phyloP scores from a whole-genome alignment of 768 basidiomycete species.

The Pilatotrama ljubarskyi region DNA sequence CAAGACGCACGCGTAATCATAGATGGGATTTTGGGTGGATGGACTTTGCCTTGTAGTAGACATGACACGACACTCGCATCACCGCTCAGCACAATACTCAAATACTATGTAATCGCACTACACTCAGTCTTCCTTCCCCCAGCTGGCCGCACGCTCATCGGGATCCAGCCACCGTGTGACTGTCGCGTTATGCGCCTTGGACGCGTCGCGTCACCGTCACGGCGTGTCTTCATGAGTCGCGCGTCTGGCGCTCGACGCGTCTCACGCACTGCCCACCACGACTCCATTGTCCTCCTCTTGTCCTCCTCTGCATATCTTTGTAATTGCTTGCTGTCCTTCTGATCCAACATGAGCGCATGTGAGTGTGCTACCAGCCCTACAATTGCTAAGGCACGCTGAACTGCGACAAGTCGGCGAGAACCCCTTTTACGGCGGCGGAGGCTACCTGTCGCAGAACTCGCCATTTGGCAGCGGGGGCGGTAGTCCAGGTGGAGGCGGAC shows the following conservation, averaged over 20 bases:
- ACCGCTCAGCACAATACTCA: slow-evolving; percentile 20
- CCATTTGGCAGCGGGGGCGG: slow-evolving; percentile 55
- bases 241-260: slow-evolving; percentile 14
- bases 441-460: slow-evolving; percentile 60
- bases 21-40: slow-evolving; percentile 1
- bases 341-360: slow-evolving; percentile 46
- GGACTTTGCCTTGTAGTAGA: slow-evolving; percentile 10
- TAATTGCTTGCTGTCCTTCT: too few relatives aligned
- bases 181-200: neutral
- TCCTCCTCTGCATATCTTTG: too few relatives aligned
- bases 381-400: too few relatives aligned
- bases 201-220: slow-evolving; percentile 18
- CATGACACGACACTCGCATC: slow-evolving; percentile 16
- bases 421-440: slow-evolving; percentile 41
- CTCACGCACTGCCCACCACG: neutral
- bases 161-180: neutral
- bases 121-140: neutral
- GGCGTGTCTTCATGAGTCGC: neutral
- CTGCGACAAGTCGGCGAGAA: slow-evolving; percentile 30
- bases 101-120: slow-evolving; percentile 13
- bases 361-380: slow-evolving; percentile 17
- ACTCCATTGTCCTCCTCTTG: neutral
- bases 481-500: slow-evolving; percentile 56
- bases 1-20: slow-evolving; percentile 33
- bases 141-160: neutral